Evolutionary conservation across 257 asterid genomes (phyloP).

Genomic region (Solanum virginianum): DNA sequence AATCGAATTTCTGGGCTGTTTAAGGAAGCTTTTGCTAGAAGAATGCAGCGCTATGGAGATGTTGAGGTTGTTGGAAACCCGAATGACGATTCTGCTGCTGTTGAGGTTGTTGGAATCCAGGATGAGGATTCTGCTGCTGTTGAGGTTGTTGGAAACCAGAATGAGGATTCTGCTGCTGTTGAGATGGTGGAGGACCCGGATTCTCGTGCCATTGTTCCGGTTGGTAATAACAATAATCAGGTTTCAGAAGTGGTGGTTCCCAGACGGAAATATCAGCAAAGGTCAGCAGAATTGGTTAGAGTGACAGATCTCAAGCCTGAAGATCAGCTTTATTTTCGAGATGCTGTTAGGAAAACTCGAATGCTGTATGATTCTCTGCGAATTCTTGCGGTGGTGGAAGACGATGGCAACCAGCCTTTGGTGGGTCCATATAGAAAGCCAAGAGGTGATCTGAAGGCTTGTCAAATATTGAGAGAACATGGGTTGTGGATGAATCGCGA

Average conservation of each 20-base stretch:
- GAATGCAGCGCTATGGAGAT: neutral
- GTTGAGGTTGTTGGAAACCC: constrained; percentile 8
- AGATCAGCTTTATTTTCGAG: constrained; percentile 37
- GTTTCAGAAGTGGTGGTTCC: constrained; percentile 22
- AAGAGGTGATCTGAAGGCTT: constrained; percentile 66
- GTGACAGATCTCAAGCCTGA: constrained; percentile 53
- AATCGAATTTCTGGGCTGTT: constrained; percentile 41
- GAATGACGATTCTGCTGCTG: neutral
- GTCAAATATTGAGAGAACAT: constrained; percentile 39
- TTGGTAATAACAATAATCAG: constrained; percentile 13
- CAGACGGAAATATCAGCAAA: constrained; percentile 23
- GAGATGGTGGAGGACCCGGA: neutral
- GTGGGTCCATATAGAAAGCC: constrained; percentile 11
- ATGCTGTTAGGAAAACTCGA: constrained; percentile 41
- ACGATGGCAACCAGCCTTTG: constrained; percentile 18
- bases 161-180: neutral
- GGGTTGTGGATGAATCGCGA: constrained; percentile 72
- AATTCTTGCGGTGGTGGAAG: constrained; percentile 28
- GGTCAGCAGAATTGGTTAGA: constrained; percentile 74
- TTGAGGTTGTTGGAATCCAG: constrained; percentile 10
- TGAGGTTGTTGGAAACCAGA: too few species aligned
- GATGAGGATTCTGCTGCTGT: neutral
- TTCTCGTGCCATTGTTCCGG: constrained; percentile 39
- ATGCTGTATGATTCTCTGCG: constrained; percentile 69
- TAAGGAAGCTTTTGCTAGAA: constrained; percentile 18